Percentiles rank a stretch among this genome's conserved stretches.
These are phyloP conservation scores for Barnettozyma pratensis DNA, from an alignment of 805 yeast species.

Conservation along the genomic window DNA sequence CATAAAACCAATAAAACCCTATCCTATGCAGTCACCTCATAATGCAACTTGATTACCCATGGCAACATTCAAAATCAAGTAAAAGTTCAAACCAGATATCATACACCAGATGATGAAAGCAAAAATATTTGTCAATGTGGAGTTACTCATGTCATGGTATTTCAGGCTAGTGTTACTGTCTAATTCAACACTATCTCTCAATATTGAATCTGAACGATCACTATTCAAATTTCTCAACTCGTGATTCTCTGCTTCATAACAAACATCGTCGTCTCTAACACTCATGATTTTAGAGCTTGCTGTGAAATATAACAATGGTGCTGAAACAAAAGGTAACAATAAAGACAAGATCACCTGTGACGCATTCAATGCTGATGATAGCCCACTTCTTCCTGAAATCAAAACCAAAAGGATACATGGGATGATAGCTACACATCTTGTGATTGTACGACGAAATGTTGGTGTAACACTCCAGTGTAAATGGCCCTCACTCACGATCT, in stretches of 20 bases:
- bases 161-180: neutral
- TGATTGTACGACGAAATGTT: constrained; percentile 70
- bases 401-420: constrained; percentile 79
- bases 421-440: constrained; percentile 77
- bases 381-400: constrained; percentile 76
- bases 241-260: constrained; percentile 3
- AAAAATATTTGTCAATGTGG: constrained; percentile 40
- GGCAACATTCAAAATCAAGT: constrained; percentile 44
- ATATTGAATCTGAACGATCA: constrained; percentile 1
- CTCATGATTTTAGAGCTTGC: constrained; percentile 9
- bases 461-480: constrained; percentile 78
- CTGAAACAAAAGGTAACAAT: constrained; percentile 79
- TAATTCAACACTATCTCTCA: neutral
- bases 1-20: constrained; percentile 11
- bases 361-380: constrained; percentile 70
- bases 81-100: constrained; percentile 63
- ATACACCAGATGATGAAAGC: constrained; percentile 45
- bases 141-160: constrained; percentile 34
- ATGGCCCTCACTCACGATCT: constrained; percentile 92
- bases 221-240: constrained; percentile 5
- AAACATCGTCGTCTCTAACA: constrained; percentile 9
- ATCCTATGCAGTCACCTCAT: neutral
- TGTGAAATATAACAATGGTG: constrained; percentile 48
- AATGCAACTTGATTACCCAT: constrained; percentile 33
- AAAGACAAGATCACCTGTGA: constrained; percentile 81